Conservation (phyloP, 345 rosid species). For the Ceriops zippeliana region DNA sequence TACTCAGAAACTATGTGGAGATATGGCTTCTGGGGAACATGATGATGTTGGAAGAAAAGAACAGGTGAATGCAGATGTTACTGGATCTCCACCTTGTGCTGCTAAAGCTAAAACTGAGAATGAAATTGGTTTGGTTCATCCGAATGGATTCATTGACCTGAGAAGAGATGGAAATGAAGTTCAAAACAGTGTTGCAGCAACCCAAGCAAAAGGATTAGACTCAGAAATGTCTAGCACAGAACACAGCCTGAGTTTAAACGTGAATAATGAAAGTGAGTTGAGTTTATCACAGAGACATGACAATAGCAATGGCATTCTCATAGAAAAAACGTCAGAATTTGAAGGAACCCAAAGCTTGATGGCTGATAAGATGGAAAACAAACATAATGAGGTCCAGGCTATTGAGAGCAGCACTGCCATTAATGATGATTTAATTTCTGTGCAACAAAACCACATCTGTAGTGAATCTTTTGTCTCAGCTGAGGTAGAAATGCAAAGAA, state of each 20-base stretch:
- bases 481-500: constrained; percentile 38
- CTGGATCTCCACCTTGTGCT: constrained; percentile 35
- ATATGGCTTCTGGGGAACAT: constrained; percentile 39
- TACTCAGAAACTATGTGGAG: constrained; percentile 25
- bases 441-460: constrained; percentile 24
- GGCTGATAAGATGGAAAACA: constrained; percentile 39
- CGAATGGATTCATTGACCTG: constrained; percentile 41
- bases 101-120: constrained; percentile 36
- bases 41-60: constrained; percentile 42
- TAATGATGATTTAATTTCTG: constrained; percentile 27
- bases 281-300: constrained; percentile 34
- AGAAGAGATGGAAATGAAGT: constrained; percentile 43
- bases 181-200: constrained; percentile 33
- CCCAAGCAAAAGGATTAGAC: constrained; percentile 47
- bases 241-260: constrained; percentile 47
- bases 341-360: constrained; percentile 40
- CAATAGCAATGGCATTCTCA: constrained; percentile 41
- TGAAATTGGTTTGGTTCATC: constrained; percentile 33
- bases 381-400: constrained; percentile 40
- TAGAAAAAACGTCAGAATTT: constrained; percentile 35
- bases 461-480: constrained; percentile 32
- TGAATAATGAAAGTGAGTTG: constrained; percentile 44
- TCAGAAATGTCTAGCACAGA: constrained; percentile 63
- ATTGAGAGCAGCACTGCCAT: constrained; percentile 23
- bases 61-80: constrained; percentile 36